Evolutionary conservation across 805 yeast genomes (phyloP), one percentile per base, ranked within the genome.

Genomic region (Lipomyces oligophaga): DNA sequence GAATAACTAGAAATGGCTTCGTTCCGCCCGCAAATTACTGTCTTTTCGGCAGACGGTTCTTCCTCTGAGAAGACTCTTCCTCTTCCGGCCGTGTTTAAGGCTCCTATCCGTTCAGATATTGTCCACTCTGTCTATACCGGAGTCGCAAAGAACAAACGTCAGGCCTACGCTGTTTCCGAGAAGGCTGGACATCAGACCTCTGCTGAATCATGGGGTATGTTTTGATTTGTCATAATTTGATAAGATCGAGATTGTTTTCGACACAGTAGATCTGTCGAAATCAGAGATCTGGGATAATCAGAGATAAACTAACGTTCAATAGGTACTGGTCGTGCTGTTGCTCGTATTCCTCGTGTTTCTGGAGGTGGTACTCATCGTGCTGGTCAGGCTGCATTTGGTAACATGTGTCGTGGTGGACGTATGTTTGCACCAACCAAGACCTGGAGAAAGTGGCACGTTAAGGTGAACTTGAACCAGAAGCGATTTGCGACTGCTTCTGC

Each of bases 371-470:
- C 98, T 74, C 96, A 88, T 94, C 89, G 98, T 79, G 80, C 97
- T 62, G 98, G 98, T 76, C 98, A 93, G 79, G 98, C 88, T 76
- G 98, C 98, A 73, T 93, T 93, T 83, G 98, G 98, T 84, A 93
- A 93, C 93, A 93, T 93, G 98, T 93, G 98, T 83, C 90, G 98
- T 78, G 97, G 97, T 76, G 98, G 98, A 81, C 95, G 98, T 79
- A 93, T 93, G 97, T 93, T 93, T 72, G 97, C 98, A 76, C 98
- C 98, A 75, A 93, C 98, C 77, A 93, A 93, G 83, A 89, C 95
- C 77, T 93, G 98, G 98, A 88, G 98, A 85, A 90, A 83, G 80
- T 93, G 98, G 98, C 95, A 93, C 88, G 95, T 93, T 70, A 93
- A 89, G 84, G 96, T 93, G 71, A 93, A 93, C 96, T 96, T 88